Conservation (phyloP, 179 eudicot species). For the Gypsophila paniculata region DNA sequence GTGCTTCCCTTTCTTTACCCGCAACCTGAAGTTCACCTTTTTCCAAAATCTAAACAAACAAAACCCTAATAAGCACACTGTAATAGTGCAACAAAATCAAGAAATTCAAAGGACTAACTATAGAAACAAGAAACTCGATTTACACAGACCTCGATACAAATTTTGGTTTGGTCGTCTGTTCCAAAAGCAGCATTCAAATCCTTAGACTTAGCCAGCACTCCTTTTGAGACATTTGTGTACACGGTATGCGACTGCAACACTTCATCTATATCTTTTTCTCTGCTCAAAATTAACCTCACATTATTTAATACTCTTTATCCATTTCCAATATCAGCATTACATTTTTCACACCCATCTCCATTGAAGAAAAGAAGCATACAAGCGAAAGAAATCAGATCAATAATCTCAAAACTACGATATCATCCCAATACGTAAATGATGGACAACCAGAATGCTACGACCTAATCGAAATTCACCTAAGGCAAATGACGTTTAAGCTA, state of each 20-base stretch:
- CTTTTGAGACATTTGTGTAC: slow-evolving; percentile 85
- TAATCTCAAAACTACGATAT: too few relatives aligned
- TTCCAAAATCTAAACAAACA: slow-evolving; percentile 67
- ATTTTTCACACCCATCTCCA: background rate
- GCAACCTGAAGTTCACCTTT: slow-evolving; percentile 99
- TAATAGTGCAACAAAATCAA: background rate
- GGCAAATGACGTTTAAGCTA: too few relatives aligned
- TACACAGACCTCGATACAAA: slow-evolving; percentile 70
- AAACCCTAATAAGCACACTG: background rate
- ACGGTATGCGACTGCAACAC: slow-evolving; percentile 92
- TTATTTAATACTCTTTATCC: background rate
- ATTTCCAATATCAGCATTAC: background rate
- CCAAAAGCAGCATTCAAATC: slow-evolving; percentile 77
- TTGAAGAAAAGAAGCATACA: background rate
- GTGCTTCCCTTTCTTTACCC: slow-evolving; percentile 96
- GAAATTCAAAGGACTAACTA: background rate
- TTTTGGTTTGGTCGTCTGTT: slow-evolving; percentile 71
- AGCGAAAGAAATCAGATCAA: too few relatives aligned
- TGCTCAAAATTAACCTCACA: slow-evolving; percentile 20
- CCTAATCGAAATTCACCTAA: background rate
- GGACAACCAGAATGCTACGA: background rate
- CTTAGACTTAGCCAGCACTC: slow-evolving; percentile 83
- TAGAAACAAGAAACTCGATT: background rate
- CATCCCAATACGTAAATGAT: too few relatives aligned
- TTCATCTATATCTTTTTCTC: slow-evolving; percentile 97